Evolutionary conservation across 2,329 filamentous ascomycete genomes (phyloP), one percentile per base, ranked within the genome.

Genomic region (Chaetoscypha palmicola): DNA sequence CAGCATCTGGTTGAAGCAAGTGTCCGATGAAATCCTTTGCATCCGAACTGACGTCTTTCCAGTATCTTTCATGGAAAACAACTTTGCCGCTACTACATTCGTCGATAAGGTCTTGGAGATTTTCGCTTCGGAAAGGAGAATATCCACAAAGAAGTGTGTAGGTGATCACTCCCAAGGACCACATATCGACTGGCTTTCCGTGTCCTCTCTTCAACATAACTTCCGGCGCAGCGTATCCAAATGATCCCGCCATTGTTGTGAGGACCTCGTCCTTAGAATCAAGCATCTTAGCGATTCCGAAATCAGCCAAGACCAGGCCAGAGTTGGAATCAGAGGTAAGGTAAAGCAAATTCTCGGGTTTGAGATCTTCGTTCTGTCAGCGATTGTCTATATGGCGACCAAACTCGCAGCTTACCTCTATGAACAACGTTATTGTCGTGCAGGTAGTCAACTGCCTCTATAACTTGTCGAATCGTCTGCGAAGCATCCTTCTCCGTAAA

Each of bases 141-240:
- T 98, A 98, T 56, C 92, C 92, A 64, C 94, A 98, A 40, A 98
- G 84, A 21, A 98, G 75, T 12, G 92, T 98, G 68, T 98, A 98
- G 32, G 92, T 97, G 60, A 98, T 98, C 60, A 98, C 92, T 50
- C 92, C 92, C 68, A 98, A 77, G 2, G 92, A 97, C 92, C 92
- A 98, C 87, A 98, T 95, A 63, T 98, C 92, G 24, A 97, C 92
- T 3, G 92, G 88, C 68, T 97, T 98, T 63, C 92, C 92, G 64
- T 98, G 94, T 16, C 92, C 92, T 62, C 87, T 82, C 73, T 96
- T 96, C 53, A 95, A 74, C 92, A 98, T 98, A 47, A 98, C 90
- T 66, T 98, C 92, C 7, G 92, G 92, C 1, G 92, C 92, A 16
- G 92, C 92, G 61, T 98, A 98, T 43, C 92, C 92, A 62, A 98